Evolutionary conservation across 2,329 filamentous ascomycete genomes (phyloP).

Genomic region (Phoma herbarum): DNA sequence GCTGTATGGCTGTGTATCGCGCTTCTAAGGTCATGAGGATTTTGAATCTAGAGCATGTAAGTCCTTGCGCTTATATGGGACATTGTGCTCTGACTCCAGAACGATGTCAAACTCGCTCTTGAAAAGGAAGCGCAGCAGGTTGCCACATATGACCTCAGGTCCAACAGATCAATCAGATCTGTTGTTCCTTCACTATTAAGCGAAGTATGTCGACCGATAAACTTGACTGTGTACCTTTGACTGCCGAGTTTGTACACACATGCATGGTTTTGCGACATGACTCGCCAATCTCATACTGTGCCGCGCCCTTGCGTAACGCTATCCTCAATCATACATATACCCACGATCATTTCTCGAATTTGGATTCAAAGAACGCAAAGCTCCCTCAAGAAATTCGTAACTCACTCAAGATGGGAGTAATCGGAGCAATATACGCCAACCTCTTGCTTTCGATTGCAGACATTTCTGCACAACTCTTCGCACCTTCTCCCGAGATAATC

Average conservation of each 20-base stretch:
- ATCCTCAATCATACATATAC: slow-evolving; percentile 3
- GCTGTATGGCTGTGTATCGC: not conserved
- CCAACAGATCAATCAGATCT: not conserved
- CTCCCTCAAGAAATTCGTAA: not conserved
- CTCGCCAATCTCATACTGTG: slow-evolving; percentile 10
- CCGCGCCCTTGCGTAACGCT: slow-evolving; percentile 18
- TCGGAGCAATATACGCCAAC: slow-evolving; percentile 11
- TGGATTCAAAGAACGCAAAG: too few relatives aligned
- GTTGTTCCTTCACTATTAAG: not conserved
- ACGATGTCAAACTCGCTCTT: not conserved
- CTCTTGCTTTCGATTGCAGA: slow-evolving; percentile 12
- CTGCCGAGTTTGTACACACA: not conserved
- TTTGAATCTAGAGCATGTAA: not conserved
- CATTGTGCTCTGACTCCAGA: not conserved
- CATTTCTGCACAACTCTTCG: slow-evolving; percentile 12
- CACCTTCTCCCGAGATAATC: not conserved
- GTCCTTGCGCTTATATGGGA: not conserved
- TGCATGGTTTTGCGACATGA: slow-evolving; percentile 2
- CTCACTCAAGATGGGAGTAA: slow-evolving; percentile 3
- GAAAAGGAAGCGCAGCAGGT: not conserved
- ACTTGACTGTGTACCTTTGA: not conserved
- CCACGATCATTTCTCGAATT: not conserved
- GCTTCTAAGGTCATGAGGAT: not conserved
- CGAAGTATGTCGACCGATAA: not conserved
- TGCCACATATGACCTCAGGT: not conserved